Evolutionary conservation across 2,329 filamentous ascomycete species (phyloP), one percentile per base, ranked within the genome.

Genomic region (Botryotinia narcissicola): DNA sequence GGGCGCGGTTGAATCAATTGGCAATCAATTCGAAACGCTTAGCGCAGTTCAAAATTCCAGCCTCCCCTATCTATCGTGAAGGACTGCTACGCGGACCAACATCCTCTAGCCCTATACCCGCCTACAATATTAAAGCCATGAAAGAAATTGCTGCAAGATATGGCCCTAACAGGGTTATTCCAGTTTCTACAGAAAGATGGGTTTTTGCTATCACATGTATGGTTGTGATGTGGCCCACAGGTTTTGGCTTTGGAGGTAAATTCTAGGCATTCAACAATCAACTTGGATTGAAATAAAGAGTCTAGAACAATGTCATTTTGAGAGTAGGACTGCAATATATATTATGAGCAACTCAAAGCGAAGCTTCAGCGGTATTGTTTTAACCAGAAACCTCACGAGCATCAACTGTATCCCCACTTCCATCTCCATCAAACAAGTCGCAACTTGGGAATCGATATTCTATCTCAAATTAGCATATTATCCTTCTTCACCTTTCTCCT

Each of bases 391-490:
- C 22, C 7, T 14, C 35, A 18, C 59, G 35, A 9, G 35, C 35
- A 40, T 16, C 12, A 61, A 61, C 25, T 4, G 35, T 22, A n/a
- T 16, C 35, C n/a, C 20, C 46, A 51, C 46, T 48, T 22, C 62
- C 62, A 46, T 32, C 42, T 64, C 25, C 64, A 22, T 67, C 46
- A 42, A 68, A 68, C 32, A 68, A 68, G 3, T 42, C 9, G 29
- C 64, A 68, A 29, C 29, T 40, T 4, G 70, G 70, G 37, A 42
- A 72, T 57, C 70, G 70, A 57, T 72, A 72, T 54, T 66, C 70
- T 72, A 46, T n/a, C 12, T n/a, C 6, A n/a, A 3, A 46, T 70
- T 29, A 70, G 54, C 16, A 46, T n/a, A 1, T 2, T 1, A 8
- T 44, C 7, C 12, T 64, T 29, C 14, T 2, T 6, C 12, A 0